Base-by-base conservation (phyloP, 1,139 yeast species). In the Dujonia santamariae region DNA sequence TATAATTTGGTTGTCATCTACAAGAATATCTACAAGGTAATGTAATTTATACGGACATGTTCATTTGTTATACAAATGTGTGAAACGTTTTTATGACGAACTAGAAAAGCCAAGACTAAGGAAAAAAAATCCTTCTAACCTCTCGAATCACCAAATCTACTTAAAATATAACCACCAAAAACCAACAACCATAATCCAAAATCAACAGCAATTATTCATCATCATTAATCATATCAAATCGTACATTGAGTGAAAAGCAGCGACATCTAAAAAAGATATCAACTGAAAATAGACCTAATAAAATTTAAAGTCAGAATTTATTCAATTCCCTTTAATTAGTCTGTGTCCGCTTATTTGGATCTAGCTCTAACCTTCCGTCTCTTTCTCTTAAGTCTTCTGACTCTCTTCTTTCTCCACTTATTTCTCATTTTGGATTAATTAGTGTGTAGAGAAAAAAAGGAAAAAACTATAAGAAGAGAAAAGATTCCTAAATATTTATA, bases 281-380 rank as follows among this genome's bases (percentile, higher is more conserved):
- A 9, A 21, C 23, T 21, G 11, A 21, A 21, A 21, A 21, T 21
- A 21, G 23, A 9, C 23, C 23, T 16, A 12, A 29, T 29, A 23
- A 21, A 29, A 9, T 15, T 20, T 7, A 14, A 30, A 30, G 14
- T 11, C n/a, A n/a, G n/a, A n/a, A n/a, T n/a, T n/a, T n/a, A n/a
- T n/a, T n/a, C n/a, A n/a, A n/a, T n/a, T n/a, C n/a, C n/a, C n/a
- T 17, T 31, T 25, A 31, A 19, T 19, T 19, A 29, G 30, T 28
- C 32, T 29, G 17, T 61, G 74, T 70, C 77, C 81, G 85, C 77
- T 82, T 82, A 84, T 82, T 84, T 84, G 78, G 92, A 83, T 86
- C 97, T 86, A 75, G 97, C 97, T 85, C 97, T 85, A 63, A 88
- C 96, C 95, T 87, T 87, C 95, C 97, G 95, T 84, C 97, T 85